phyloP scores from a whole-genome alignment of 192 early-diverging fungal species.

The Coemansia sp. region DNA sequence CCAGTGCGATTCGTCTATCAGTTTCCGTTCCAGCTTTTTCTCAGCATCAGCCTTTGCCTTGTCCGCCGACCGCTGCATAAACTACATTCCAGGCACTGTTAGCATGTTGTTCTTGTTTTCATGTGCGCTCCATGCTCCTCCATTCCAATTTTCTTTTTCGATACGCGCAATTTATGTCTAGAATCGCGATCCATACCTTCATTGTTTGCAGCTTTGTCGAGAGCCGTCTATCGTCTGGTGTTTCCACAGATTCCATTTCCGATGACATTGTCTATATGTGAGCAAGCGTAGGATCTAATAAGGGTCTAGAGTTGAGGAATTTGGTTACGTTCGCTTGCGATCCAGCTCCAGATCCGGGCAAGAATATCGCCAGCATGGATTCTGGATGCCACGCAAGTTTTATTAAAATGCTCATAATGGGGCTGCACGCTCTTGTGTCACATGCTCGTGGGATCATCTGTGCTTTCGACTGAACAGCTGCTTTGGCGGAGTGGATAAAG shows the following conservation, averaged over 20 bases:
- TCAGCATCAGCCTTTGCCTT: conserved; percentile 26
- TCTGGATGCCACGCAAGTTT: too few relatives aligned
- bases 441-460: too few relatives aligned
- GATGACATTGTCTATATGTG: not conserved
- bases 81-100: conserved; percentile 15
- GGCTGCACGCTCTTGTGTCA: too few relatives aligned
- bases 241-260: not conserved
- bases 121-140: too few relatives aligned
- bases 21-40: conserved; percentile 26
- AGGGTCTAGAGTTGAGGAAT: not conserved
- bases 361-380: too few relatives aligned
- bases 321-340: too few relatives aligned
- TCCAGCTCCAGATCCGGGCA: too few relatives aligned
- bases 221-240: conserved; percentile 6
- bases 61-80: conserved; percentile 53
- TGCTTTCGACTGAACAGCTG: too few relatives aligned
- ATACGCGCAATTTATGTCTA: not conserved
- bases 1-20: conserved; percentile 54
- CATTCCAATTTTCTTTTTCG: too few relatives aligned
- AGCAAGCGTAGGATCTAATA: too few relatives aligned
- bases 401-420: too few relatives aligned
- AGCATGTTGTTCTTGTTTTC: not conserved
- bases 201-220: conserved; percentile 24
- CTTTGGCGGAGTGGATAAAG: not conserved
- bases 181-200: conserved; percentile 2